These are phyloP conservation scores for Malus asiatica DNA, from an alignment of 306 rosid species.

Conservation along the genomic window DNA sequence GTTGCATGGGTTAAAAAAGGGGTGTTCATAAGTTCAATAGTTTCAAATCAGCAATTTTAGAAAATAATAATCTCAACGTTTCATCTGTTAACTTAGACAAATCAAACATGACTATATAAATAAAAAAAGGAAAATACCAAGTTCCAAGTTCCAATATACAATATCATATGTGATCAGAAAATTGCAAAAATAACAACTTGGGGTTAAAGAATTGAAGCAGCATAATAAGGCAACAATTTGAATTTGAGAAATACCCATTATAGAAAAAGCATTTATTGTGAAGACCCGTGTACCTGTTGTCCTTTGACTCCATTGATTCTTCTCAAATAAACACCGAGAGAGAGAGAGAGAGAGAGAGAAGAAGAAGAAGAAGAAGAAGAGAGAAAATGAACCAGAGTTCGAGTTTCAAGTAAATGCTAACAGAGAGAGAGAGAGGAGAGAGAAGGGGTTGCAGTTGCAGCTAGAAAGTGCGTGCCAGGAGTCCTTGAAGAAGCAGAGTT, in stretches of 20 bases:
- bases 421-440: neutral
- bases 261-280: constrained; percentile 2
- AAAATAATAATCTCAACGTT: too few relatives aligned
- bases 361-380: neutral
- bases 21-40: too few relatives aligned
- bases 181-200: neutral
- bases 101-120: neutral
- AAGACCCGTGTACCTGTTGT: constrained; percentile 28
- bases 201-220: neutral
- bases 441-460: neutral
- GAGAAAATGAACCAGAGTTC: constrained; percentile 1
- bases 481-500: constrained; percentile 12
- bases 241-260: neutral
- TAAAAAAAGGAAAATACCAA: neutral
- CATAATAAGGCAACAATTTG: neutral
- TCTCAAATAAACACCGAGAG: neutral
- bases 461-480: constrained; percentile 14
- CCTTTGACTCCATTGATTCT: constrained; percentile 17
- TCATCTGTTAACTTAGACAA: neutral
- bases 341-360: neutral
- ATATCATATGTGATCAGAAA: neutral
- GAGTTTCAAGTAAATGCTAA: neutral
- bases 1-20: too few relatives aligned
- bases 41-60: too few relatives aligned
- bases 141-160: neutral